Conservation (phyloP, 176 grass and related monocot species). For the Phragmites australis region DNA sequence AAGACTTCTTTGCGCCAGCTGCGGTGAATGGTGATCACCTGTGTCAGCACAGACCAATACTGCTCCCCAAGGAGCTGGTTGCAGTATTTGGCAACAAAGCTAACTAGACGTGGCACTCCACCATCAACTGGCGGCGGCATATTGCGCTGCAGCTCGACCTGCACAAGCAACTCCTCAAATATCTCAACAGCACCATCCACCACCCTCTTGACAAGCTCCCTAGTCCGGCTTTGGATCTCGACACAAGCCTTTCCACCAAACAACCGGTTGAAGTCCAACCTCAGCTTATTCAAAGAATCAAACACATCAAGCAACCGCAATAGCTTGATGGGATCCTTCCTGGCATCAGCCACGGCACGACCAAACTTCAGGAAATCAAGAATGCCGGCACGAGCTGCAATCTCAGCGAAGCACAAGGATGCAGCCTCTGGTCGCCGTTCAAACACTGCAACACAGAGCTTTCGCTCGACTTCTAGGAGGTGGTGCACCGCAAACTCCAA, state of each 20-base stretch:
- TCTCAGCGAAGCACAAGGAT: conserved; percentile 57
- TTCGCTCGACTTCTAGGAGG: conserved; percentile 60
- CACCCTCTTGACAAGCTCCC: conserved; percentile 77
- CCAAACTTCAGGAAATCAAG: conserved; percentile 70
- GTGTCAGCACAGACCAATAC: conserved; percentile 54
- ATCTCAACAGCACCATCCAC: conserved; percentile 74
- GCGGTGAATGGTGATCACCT: conserved; percentile 70
- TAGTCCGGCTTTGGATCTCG: conserved; percentile 64
- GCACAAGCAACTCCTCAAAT: conserved; percentile 67
- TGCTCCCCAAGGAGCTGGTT: conserved; percentile 66
- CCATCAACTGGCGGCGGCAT: conserved; percentile 52
- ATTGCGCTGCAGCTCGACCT: conserved; percentile 76
- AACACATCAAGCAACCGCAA: conserved; percentile 72
- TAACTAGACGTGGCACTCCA: conserved; percentile 55
- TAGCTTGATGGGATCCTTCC: conserved; percentile 85
- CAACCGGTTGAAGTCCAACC: conserved; percentile 68
- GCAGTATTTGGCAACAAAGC: conserved; percentile 70
- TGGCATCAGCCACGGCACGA: conserved; percentile 45
- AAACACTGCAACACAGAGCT: conserved; percentile 61
- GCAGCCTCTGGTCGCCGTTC: conserved; percentile 33
- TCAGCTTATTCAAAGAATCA: conserved; percentile 57
- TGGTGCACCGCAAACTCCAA: conserved; percentile 69
- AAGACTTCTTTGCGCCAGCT: conserved; percentile 81
- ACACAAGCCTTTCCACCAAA: conserved; percentile 73
- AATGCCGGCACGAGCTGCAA: conserved; percentile 61